These are phyloP conservation scores for Starmerella vaccinii DNA, from an alignment of 805 yeast genomes.

Conservation along the genomic window DNA sequence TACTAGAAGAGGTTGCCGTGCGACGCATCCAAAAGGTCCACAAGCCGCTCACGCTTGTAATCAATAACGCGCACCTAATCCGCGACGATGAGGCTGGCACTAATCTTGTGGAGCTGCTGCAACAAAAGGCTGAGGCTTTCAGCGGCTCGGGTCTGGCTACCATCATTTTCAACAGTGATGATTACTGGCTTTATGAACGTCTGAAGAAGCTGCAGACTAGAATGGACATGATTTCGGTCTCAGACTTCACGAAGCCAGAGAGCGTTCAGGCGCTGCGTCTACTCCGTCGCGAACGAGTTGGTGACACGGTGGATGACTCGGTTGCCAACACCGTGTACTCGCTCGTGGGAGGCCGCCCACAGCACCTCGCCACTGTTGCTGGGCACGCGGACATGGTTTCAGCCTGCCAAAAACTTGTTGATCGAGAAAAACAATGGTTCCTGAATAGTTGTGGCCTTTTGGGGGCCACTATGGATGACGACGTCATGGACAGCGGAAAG, in stretches of 20 bases:
- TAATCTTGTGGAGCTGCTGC: slow-evolving; percentile 60
- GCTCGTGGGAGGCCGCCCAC: slow-evolving; percentile 75
- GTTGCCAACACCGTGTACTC: slow-evolving; percentile 49
- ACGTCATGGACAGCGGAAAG: slow-evolving; percentile 76
- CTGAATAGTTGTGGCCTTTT: slow-evolving; percentile 70
- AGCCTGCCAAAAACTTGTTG: slow-evolving; percentile 63
- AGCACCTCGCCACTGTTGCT: slow-evolving; percentile 58
- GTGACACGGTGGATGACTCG: slow-evolving; percentile 34
- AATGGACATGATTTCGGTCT: slow-evolving; percentile 58
- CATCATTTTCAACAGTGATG: slow-evolving; percentile 68
- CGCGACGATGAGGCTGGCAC: slow-evolving; percentile 65
- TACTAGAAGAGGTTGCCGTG: slow-evolving; percentile 63
- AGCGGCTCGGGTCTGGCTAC: slow-evolving; percentile 65
- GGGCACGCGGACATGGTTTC: slow-evolving; percentile 32
- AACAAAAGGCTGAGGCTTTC: slow-evolving; percentile 71
- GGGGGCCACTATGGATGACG: slow-evolving; percentile 77
- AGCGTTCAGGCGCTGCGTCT: slow-evolving; percentile 44
- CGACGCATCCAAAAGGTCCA: slow-evolving; percentile 31
- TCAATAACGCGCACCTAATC: slow-evolving; percentile 66
- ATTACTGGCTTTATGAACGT: slow-evolving; percentile 78
- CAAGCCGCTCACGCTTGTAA: slow-evolving; percentile 56
- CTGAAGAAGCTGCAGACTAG: slow-evolving; percentile 62
- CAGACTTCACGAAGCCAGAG: slow-evolving; percentile 45
- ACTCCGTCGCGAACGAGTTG: slow-evolving; percentile 37
- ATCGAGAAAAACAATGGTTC: slow-evolving; percentile 76